These are phyloP conservation scores for Colletotrichum sp. DNA, from an alignment of 2,329 filamentous ascomycete species.

Conservation along the genomic window DNA sequence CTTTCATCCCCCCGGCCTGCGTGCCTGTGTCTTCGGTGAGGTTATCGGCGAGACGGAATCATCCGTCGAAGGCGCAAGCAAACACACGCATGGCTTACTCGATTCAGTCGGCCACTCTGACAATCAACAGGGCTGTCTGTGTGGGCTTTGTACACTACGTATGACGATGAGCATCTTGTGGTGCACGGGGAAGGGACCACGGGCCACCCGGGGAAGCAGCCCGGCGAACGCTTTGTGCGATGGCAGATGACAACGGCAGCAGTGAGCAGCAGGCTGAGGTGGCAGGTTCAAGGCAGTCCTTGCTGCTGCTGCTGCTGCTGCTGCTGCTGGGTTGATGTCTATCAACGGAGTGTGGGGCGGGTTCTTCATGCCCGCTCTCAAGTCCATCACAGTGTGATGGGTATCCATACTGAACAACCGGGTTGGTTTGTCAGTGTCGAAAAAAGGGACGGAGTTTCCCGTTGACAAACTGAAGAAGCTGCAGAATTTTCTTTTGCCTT, in stretches of 20 bases:
- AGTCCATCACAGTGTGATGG: background rate
- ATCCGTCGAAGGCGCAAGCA: background rate
- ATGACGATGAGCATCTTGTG: background rate
- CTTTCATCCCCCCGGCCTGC: background rate
- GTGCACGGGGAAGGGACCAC: background rate
- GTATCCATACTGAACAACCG: background rate
- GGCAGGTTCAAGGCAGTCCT: background rate
- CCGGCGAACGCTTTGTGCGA: background rate
- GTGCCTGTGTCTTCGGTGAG: background rate
- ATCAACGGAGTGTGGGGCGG: background rate
- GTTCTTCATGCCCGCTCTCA: background rate
- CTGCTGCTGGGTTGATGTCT: background rate
- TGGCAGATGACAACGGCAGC: background rate
- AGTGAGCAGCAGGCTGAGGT: background rate
- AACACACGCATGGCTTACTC: background rate
- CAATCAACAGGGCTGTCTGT: background rate
- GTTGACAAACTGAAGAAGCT: background rate
- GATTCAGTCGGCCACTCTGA: background rate
- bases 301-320: background rate
- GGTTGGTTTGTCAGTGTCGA: background rate
- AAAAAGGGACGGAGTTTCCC: background rate
- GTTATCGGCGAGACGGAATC: background rate
- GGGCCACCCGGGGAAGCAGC: background rate
- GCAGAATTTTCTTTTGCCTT: background rate
- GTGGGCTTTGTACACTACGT: background rate